A percentile compares a stretch with the other conserved stretches of the same genome.
Conservation (phyloP, 805 yeast species). For the Wickerhamomyces sydowiorum region DNA sequence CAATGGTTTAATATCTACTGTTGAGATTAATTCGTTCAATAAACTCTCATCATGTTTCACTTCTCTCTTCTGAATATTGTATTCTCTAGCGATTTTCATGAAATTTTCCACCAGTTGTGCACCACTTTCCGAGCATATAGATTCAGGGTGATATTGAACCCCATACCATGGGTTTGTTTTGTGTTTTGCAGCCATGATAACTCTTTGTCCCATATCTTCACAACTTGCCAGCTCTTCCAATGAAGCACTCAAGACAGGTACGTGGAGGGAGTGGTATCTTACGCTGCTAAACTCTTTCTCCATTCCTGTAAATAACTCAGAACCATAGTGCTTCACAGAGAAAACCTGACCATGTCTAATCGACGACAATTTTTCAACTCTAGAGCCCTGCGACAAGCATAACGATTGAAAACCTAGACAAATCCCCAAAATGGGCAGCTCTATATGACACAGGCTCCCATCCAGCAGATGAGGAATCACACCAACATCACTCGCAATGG, state of each 20-base stretch:
- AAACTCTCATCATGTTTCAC: constrained; percentile 9
- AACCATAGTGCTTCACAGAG: constrained; percentile 20
- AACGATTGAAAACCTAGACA: constrained; percentile 91
- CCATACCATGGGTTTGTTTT: constrained; percentile 67
- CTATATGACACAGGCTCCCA: constrained; percentile 16
- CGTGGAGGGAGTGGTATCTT: constrained; percentile 83
- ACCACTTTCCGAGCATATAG: constrained; percentile 77
- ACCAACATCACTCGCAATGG: constrained; percentile 58
- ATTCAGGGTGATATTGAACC: constrained; percentile 97
- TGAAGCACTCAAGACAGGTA: constrained; percentile 19
- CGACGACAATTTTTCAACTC: constrained; percentile 42
- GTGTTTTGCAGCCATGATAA: constrained; percentile 81
- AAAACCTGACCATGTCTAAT: constrained; percentile 88
- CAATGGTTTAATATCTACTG: constrained; percentile 15
- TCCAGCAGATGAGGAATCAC: constrained; percentile 55
- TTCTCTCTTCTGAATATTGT: constrained; percentile 20
- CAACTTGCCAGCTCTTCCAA: constrained; percentile 62
- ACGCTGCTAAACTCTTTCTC: constrained; percentile 56
- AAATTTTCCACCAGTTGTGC: constrained; percentile 55
- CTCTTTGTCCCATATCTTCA: constrained; percentile 29
- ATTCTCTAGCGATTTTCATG: constrained; percentile 18
- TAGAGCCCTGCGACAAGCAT: constrained; percentile 56
- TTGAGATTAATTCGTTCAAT: constrained; percentile 5
- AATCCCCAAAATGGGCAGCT: constrained; percentile 77
- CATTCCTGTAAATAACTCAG: constrained; percentile 36